Conservation (phyloP, 345 rosid genomes). For the Heritiera littoralis region DNA sequence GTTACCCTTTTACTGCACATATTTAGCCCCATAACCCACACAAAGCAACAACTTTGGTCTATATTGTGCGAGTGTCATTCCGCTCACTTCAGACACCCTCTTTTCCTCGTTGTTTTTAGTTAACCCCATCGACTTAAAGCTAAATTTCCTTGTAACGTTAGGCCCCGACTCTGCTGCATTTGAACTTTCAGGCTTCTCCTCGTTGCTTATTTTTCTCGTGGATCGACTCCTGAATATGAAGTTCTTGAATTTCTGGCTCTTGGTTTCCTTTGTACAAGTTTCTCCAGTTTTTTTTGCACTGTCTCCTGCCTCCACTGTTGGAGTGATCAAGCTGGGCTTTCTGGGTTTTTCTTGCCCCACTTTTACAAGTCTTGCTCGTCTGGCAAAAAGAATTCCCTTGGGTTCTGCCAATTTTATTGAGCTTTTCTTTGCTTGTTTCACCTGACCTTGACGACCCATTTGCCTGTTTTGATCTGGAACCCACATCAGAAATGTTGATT, state of each 20-base stretch:
- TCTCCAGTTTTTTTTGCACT: not conserved
- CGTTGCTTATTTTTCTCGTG: slow-evolving; percentile 18
- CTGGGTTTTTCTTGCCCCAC: slow-evolving; percentile 16
- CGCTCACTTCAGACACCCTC: slow-evolving; percentile 23
- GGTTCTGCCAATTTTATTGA: slow-evolving; percentile 26
- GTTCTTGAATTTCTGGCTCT: slow-evolving; percentile 35
- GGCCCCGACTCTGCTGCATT: slow-evolving; percentile 15
- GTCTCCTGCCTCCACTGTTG: slow-evolving; percentile 8
- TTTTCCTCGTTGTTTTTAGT: slow-evolving; percentile 27
- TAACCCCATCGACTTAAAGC: slow-evolving; percentile 28
- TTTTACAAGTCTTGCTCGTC: slow-evolving; percentile 31
- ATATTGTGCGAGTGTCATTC: slow-evolving; percentile 25
- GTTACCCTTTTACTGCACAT: slow-evolving; percentile 13
- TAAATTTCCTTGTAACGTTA: slow-evolving; percentile 31
- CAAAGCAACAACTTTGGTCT: slow-evolving; percentile 47
- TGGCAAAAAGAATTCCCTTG: slow-evolving; percentile 35
- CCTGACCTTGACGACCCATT: not conserved
- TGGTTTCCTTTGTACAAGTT: slow-evolving; percentile 9
- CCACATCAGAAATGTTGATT: not conserved
- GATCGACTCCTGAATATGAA: slow-evolving; percentile 28
- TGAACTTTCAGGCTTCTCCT: slow-evolving; percentile 19
- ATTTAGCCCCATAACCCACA: slow-evolving; percentile 38
- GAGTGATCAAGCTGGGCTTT: not conserved
- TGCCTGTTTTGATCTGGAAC: not conserved
- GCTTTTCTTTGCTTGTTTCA: not conserved